Base-by-base conservation (phyloP, 106 monocot genomes). In the Phalaenopsis equestris region DNA sequence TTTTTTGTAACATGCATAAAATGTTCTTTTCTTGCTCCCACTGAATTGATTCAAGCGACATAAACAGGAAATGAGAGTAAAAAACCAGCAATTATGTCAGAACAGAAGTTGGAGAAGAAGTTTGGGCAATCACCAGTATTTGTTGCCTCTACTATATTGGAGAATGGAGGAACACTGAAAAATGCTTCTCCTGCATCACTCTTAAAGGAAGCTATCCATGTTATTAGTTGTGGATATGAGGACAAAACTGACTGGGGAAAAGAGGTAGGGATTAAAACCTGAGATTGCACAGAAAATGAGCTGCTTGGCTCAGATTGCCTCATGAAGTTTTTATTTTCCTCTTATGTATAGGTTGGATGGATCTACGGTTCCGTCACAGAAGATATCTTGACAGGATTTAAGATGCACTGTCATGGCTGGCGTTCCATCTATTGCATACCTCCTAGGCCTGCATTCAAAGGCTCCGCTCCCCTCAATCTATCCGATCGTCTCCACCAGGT, bases 71-170 rank as follows among this genome's bases (percentile, higher is more conserved):
- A 84, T 76, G 80, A 81, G 48, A 80, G 64, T 67, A 82, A 84
- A 21, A 88, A 80, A 75, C 52, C 86, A 19, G 3, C 49, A 18
- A 30, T 83, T 21, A 72, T 86, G 37, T 84, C 86, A 39, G 80
- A 82, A 55, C 47, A 81, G 75, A 90, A 91, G 81, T 83, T 91
- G 73, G 88, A 91, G 73, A 88, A 91, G 86, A 88, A 80, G 72
- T 91, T 91, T 72, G 91, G 91, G 6, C 88, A 87, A 56, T 88
- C 88, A 36, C 85, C 91, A 64, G 91, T 91, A 76, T 91, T 91
- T 82, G 87, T 87, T 77, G 87, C 86, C 16, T 91, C 91, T 14
- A 88, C 91, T 79, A 72, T 83, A 6, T 74, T 91, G 64, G 88
- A 88, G 83, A 81, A 89, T 72, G 91, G 91, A 73, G 91, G 86